These are phyloP conservation scores for Physaria fendleri DNA, from an alignment of 345 rosid genomes.

Conservation along the genomic window DNA sequence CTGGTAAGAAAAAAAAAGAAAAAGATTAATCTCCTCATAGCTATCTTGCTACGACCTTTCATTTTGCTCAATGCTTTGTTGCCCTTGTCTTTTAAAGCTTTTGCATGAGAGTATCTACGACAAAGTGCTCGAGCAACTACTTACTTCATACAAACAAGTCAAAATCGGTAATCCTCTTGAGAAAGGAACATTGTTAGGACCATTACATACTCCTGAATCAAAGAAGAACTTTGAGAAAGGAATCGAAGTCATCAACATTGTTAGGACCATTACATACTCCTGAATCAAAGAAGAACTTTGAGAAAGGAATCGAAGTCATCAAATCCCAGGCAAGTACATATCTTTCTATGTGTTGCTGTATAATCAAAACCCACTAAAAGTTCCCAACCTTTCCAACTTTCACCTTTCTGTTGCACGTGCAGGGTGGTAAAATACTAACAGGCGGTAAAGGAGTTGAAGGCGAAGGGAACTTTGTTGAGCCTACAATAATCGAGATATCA, in stretches of 20 bases:
- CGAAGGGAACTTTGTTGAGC: conserved; percentile 91
- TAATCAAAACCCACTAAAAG: neutral
- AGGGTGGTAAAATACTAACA: conserved; percentile 85
- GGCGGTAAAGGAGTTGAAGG: conserved; percentile 67
- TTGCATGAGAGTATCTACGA: conserved; percentile 80
- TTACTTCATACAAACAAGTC: conserved; percentile 74
- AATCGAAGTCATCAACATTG: conserved; percentile 72
- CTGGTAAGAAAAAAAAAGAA: no score
- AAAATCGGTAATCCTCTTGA: conserved; percentile 87
- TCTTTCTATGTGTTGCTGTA: neutral
- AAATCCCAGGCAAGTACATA: conserved; percentile 68
- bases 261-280: conserved; percentile 87
- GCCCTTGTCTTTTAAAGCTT: conserved; percentile 43
- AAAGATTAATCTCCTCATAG: neutral
- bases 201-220: conserved; percentile 69
- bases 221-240: conserved; percentile 75
- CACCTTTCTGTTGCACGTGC: conserved; percentile 4
- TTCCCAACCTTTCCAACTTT: neutral
- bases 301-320: conserved; percentile 74
- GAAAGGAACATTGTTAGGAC: conserved; percentile 81
- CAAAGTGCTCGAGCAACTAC: conserved; percentile 62
- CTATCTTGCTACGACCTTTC: neutral
- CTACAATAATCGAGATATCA: conserved; percentile 87
- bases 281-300: conserved; percentile 62
- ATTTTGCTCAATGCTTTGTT: neutral